These are phyloP conservation scores for Macaranga tanarius DNA, from an alignment of 441 rosid species.

Conservation along the genomic window DNA sequence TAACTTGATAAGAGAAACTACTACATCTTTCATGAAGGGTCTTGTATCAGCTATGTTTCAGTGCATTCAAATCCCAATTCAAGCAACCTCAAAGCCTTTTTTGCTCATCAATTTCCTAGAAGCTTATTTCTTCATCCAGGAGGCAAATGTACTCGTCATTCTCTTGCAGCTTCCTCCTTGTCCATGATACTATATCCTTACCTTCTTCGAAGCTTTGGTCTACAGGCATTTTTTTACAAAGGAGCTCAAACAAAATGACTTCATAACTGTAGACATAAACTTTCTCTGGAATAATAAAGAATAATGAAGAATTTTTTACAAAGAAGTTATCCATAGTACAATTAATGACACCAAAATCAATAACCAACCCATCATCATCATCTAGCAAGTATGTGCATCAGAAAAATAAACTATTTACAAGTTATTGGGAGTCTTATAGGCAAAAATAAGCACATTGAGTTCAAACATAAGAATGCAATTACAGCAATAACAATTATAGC, in stretches of 20 bases:
- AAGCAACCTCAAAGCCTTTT: slow-evolving; percentile 31
- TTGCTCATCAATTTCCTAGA: slow-evolving; percentile 33
- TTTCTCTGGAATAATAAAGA: too few species aligned
- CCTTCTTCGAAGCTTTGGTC: too few species aligned
- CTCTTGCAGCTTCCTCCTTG: too few species aligned
- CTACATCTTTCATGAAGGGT: slow-evolving; percentile 43
- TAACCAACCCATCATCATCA: slow-evolving; percentile 45
- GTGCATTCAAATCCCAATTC: slow-evolving; percentile 43
- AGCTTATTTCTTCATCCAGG: slow-evolving; percentile 31
- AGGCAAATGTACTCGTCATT: too few species aligned
- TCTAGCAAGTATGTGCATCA: slow-evolving; percentile 25
- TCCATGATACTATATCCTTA: too few species aligned
- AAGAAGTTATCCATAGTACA: slow-evolving; percentile 66
- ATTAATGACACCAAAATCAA: slow-evolving; percentile 39
- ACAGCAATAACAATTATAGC: too few species aligned
- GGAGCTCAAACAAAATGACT: too few species aligned
- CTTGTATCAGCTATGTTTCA: slow-evolving; percentile 27
- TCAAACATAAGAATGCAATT: background rate
- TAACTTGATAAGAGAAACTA: slow-evolving; percentile 32
- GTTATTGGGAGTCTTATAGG: background rate
- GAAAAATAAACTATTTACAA: background rate
- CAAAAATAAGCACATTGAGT: background rate
- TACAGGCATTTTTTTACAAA: too few species aligned
- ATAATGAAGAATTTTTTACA: slow-evolving; percentile 47
- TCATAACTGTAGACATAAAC: too few species aligned